A percentile compares a stretch with the other conserved stretches of the same genome.
Evolutionary conservation across 257 asterid genomes (phyloP).

Genomic region (Cruciata laevipes): DNA sequence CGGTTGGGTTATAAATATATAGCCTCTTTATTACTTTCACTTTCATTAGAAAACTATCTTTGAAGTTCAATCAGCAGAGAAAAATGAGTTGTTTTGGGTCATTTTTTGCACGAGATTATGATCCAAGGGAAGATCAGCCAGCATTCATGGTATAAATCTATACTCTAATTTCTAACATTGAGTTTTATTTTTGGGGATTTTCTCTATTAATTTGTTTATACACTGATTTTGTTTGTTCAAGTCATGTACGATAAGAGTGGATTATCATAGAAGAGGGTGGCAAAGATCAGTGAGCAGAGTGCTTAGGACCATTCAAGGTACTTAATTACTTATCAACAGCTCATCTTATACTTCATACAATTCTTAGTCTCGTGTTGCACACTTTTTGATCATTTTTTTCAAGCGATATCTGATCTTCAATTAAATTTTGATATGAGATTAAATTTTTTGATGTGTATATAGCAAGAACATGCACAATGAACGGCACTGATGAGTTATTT

Average conservation of each 20-base stretch:
- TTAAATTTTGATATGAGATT: too few relatives aligned
- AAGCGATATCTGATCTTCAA: too few relatives aligned
- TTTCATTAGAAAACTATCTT: background rate
- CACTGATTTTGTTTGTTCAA: too few relatives aligned
- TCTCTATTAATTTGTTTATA: too few relatives aligned
- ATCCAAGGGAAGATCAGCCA: background rate
- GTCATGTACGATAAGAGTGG: background rate
- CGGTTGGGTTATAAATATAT: background rate
- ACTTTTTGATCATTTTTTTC: too few relatives aligned
- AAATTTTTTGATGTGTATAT: background rate
- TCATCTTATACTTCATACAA: too few relatives aligned
- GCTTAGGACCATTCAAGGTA: background rate
- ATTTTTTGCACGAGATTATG: background rate
- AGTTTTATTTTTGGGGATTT: background rate
- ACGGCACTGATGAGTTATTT: background rate
- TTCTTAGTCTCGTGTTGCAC: too few relatives aligned
- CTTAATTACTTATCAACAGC: background rate
- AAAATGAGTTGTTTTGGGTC: background rate
- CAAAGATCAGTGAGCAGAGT: background rate
- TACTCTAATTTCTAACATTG: background rate
- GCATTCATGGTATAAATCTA: background rate
- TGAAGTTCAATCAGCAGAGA: background rate
- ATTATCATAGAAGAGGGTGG: background rate
- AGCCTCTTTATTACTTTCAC: background rate
- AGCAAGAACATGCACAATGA: background rate